These are phyloP conservation scores for Phytophthora fragariaefolia DNA, from an alignment of 352 stramenopile genomes.

Conservation along the genomic window DNA sequence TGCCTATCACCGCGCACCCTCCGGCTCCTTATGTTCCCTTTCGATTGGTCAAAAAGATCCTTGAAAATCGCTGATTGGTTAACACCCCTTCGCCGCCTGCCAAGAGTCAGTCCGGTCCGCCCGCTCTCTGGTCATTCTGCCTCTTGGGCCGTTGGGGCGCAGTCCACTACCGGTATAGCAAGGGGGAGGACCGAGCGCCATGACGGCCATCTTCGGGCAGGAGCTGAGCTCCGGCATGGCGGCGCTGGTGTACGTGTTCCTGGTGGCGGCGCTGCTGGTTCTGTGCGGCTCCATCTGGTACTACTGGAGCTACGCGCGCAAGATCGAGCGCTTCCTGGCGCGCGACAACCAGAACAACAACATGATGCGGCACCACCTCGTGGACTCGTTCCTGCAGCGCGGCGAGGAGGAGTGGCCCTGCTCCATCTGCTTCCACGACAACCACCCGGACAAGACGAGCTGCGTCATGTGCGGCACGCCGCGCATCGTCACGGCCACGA, in stretches of 20 bases:
- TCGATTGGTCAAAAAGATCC: background rate
- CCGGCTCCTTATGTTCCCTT: background rate
- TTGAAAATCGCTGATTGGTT: background rate
- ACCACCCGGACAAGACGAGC: slow-evolving; percentile 80
- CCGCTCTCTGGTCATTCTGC: slow-evolving; percentile 19
- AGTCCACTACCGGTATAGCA: slow-evolving; percentile 16
- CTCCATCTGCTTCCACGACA: slow-evolving; percentile 90
- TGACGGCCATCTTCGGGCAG: slow-evolving; percentile 86
- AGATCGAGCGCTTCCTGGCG: slow-evolving; percentile 86
- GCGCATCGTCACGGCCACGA: slow-evolving; percentile 61
- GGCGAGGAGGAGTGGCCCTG: slow-evolving; percentile 86
- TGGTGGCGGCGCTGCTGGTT: slow-evolving; percentile 73
- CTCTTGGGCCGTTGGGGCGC: slow-evolving; percentile 10
- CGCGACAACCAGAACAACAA: slow-evolving; percentile 90
- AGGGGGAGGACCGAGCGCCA: slow-evolving; percentile 33
- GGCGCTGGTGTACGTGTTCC: slow-evolving; percentile 79
- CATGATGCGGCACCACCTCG: slow-evolving; percentile 88
- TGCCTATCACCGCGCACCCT: background rate
- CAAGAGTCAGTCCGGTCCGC: slow-evolving; percentile 26
- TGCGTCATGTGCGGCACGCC: slow-evolving; percentile 89
- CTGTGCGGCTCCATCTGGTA: slow-evolving; percentile 82
- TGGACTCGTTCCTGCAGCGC: slow-evolving; percentile 84
- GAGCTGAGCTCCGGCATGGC: slow-evolving; percentile 72
- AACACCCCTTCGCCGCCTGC: slow-evolving; percentile 10
- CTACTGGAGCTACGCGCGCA: slow-evolving; percentile 89